These are phyloP conservation scores for Leptographium procerum DNA, from an alignment of 2,329 filamentous ascomycete genomes.

Conservation along the genomic window DNA sequence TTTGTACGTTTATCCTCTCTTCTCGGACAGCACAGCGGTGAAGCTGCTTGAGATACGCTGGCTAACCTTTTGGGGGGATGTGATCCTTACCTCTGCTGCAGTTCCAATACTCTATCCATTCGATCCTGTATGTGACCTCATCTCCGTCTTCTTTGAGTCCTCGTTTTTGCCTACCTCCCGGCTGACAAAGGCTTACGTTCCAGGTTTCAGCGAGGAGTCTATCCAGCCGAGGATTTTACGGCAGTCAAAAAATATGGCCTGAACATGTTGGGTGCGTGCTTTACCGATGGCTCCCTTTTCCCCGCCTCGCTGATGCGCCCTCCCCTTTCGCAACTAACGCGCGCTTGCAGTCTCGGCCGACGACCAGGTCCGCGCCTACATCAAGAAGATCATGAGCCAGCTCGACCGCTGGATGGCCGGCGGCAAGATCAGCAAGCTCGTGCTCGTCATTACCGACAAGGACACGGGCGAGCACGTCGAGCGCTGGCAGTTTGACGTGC, in stretches of 20 bases:
- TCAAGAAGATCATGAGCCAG: slow-evolving; percentile 98
- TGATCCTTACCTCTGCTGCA: slow-evolving; percentile 19
- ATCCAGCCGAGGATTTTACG: slow-evolving; percentile 94
- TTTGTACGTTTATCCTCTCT: slow-evolving; percentile 58
- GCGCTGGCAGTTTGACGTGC: slow-evolving; percentile 84
- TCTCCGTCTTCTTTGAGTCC: neutral
- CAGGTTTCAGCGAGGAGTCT: slow-evolving; percentile 75
- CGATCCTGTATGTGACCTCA: slow-evolving; percentile 60
- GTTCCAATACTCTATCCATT: slow-evolving; percentile 98
- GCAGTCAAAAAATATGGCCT: slow-evolving; percentile 99
- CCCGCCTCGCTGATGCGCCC: neutral
- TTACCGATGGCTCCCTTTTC: neutral
- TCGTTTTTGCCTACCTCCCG: neutral
- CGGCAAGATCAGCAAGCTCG: slow-evolving; percentile 93
- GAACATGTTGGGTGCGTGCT: slow-evolving; percentile 67
- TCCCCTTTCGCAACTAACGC: neutral
- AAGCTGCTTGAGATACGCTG: no score
- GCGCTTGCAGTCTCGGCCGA: slow-evolving; percentile 63
- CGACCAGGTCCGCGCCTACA: slow-evolving; percentile 97
- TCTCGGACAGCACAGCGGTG: no score
- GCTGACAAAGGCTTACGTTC: neutral
- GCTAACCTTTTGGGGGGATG: neutral
- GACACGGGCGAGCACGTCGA: slow-evolving; percentile 95
- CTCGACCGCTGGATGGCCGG: slow-evolving; percentile 96
- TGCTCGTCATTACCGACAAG: slow-evolving; percentile 93